Evolutionary conservation across 768 basidiomycete genomes (phyloP).

Genomic region (Leccinum fibrillosum): DNA sequence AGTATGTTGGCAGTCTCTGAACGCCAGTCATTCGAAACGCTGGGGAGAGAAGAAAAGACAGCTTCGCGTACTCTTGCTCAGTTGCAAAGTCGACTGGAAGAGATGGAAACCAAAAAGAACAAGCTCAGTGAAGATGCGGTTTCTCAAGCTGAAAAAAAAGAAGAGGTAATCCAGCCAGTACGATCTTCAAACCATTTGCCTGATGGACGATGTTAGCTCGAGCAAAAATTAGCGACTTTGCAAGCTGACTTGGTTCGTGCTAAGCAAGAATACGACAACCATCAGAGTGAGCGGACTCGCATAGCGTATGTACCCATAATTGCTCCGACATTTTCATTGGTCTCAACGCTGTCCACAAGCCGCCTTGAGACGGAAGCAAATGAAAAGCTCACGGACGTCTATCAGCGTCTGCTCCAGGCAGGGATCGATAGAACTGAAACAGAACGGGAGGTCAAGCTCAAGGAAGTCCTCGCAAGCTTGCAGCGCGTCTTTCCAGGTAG

Average conservation of each 20-base stretch:
- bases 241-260: conserved; percentile 60
- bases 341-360: conserved; percentile 37
- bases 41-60: conserved; percentile 82
- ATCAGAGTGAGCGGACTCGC: conserved; percentile 76
- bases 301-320: conserved; percentile 51
- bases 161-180: conserved; percentile 43
- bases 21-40: conserved; percentile 78
- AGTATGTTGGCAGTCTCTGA: conserved; percentile 81
- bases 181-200: background rate
- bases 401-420: conserved; percentile 83
- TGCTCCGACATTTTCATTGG: background rate
- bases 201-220: conserved; percentile 38
- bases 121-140: conserved; percentile 55
- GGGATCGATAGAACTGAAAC: conserved; percentile 86
- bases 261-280: conserved; percentile 79
- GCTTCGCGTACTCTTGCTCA: conserved; percentile 59
- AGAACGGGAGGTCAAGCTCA: conserved; percentile 78
- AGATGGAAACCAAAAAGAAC: conserved; percentile 54
- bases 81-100: conserved; percentile 66
- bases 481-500: conserved; percentile 88
- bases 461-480: conserved; percentile 79
- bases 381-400: conserved; percentile 82
- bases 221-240: conserved; percentile 53
- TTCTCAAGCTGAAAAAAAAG: conserved; percentile 47
- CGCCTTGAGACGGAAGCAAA: conserved; percentile 89